phyloP scores from a whole-genome alignment of 371 early-diverging fungal species.

The Haplosporangium sp. region DNA sequence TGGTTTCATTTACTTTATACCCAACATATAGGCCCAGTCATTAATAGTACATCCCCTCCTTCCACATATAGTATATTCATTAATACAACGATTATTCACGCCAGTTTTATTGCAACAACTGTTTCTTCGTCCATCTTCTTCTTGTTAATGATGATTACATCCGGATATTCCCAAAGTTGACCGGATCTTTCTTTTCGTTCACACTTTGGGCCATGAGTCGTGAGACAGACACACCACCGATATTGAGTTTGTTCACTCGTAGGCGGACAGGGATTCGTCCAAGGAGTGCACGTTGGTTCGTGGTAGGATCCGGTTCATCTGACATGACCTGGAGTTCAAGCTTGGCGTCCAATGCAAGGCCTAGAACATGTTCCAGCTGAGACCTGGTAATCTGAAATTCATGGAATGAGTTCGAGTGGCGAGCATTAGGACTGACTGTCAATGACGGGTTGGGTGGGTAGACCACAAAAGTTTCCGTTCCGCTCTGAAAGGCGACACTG shows the following conservation, averaged over 20 bases:
- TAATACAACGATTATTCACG: too few relatives aligned
- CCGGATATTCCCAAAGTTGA: constrained; percentile 36
- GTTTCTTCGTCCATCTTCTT: neutral
- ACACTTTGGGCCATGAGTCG: neutral
- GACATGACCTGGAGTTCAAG: constrained; percentile 15
- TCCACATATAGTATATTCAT: too few relatives aligned
- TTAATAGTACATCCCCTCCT: too few relatives aligned
- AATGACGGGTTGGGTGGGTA: neutral
- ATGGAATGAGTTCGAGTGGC: neutral
- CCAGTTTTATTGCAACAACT: neutral
- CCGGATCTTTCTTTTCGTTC: constrained; percentile 10
- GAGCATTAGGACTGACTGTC: neutral
- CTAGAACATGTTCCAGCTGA: constrained; percentile 13
- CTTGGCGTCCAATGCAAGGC: constrained; percentile 3
- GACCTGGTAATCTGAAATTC: constrained; percentile 6
- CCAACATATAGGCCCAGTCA: neutral
- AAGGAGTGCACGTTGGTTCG: too few relatives aligned
- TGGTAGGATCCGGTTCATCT: neutral
- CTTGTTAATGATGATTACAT: neutral
- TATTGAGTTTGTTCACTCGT: constrained; percentile 14
- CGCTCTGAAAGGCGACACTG: too few relatives aligned
- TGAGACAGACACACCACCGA: constrained; percentile 27
- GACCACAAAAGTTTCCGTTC: neutral
- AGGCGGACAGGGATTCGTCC: constrained; percentile 37
- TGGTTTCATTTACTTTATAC: neutral